These are phyloP conservation scores for Sindora glabra DNA, from an alignment of 306 rosid genomes.

Conservation along the genomic window DNA sequence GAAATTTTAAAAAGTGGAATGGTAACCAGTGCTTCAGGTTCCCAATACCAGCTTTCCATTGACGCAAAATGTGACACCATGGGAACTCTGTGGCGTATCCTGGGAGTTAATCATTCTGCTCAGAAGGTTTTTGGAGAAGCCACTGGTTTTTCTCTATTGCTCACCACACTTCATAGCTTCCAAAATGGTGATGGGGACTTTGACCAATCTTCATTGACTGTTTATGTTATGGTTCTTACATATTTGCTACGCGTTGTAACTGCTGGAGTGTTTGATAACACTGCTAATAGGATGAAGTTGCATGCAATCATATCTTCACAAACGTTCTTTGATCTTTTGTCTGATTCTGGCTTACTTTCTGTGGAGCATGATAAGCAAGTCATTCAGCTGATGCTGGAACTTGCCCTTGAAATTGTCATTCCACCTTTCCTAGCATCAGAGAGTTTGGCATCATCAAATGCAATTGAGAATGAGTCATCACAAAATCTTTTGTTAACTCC, in stretches of 20 bases:
- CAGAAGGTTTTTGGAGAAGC: conserved; percentile 92
- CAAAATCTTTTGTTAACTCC: conserved; percentile 50
- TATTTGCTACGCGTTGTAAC: conserved; percentile 75
- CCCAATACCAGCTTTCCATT: conserved; percentile 68
- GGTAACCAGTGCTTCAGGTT: conserved; percentile 75
- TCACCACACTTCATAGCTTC: conserved; percentile 89
- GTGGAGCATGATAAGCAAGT: conserved; percentile 89
- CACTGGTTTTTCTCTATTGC: conserved; percentile 96
- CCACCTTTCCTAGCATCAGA: conserved; percentile 73
- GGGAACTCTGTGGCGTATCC: conserved; percentile 87
- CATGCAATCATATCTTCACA: conserved; percentile 73
- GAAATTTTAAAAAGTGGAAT: conserved; percentile 96
- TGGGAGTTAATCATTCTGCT: conserved; percentile 74
- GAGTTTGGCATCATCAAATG: conserved; percentile 34
- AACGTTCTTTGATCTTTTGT: conserved; percentile 84
- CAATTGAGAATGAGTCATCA: conserved; percentile 38
- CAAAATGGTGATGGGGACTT: conserved; percentile 56
- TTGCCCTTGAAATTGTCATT: conserved; percentile 84
- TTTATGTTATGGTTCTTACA: conserved; percentile 52
- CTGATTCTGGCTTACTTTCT: conserved; percentile 86
- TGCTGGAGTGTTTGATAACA: conserved; percentile 74
- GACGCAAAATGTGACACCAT: conserved; percentile 93
- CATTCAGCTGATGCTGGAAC: conserved; percentile 85
- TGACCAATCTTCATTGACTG: conserved; percentile 51
- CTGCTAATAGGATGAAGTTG: conserved; percentile 75